Evolutionary conservation across 768 basidiomycete genomes (phyloP).

Genomic region (Leucocoprinus birnbaumii): DNA sequence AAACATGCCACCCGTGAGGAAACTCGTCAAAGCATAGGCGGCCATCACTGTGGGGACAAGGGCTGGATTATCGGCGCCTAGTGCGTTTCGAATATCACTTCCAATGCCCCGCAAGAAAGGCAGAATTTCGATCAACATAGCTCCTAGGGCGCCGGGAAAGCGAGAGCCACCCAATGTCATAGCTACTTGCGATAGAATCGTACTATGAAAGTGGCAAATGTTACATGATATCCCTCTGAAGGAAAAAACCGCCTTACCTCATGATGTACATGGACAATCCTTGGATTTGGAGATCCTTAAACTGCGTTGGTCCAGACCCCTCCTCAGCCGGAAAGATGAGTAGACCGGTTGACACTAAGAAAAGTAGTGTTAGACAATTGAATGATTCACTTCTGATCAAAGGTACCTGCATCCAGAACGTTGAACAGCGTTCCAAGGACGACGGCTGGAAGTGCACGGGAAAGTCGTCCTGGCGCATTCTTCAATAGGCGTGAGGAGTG

Average conservation of each 20-base stretch:
- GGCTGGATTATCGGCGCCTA: conserved; percentile 19
- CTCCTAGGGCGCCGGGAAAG: conserved; percentile 19
- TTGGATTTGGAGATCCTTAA: conserved; percentile 18
- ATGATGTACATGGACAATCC: conserved; percentile 23
- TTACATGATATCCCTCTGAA: too few species aligned
- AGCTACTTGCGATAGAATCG: conserved; percentile 17
- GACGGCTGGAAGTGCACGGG: conserved; percentile 19
- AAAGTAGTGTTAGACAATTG: background rate
- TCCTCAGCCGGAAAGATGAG: conserved; percentile 18
- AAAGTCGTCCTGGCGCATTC: conserved; percentile 16
- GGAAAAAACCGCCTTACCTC: conserved; percentile 17
- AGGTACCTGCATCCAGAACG: conserved; percentile 16
- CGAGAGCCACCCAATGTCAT: conserved; percentile 22
- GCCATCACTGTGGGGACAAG: conserved; percentile 23
- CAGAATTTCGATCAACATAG: conserved; percentile 23
- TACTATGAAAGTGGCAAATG: conserved; percentile 7
- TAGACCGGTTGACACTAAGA: conserved; percentile 19
- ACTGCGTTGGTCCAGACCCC: conserved; percentile 11
- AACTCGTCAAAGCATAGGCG: conserved; percentile 20
- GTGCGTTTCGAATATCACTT: conserved; percentile 17
- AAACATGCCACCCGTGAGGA: conserved; percentile 19
- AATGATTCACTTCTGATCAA: background rate
- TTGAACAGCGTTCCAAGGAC: conserved; percentile 20
- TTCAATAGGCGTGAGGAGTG: background rate
- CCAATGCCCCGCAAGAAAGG: conserved; percentile 20